phyloP scores from a whole-genome alignment of 2,329 filamentous ascomycete species.

The Colletotrichum graminicola region DNA sequence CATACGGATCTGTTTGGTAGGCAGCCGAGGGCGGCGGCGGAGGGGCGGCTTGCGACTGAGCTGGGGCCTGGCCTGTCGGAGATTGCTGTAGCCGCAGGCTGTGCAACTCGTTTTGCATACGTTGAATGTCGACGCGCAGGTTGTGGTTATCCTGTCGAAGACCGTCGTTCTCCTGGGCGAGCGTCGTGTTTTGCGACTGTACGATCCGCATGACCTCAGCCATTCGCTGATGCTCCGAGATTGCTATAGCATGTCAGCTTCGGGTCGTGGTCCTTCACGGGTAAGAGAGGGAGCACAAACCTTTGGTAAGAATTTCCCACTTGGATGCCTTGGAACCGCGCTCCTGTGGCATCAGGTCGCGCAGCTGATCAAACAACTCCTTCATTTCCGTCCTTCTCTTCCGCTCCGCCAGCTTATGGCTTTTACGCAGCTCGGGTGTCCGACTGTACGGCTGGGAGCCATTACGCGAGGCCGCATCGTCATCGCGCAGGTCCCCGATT shows the following conservation, averaged over 20 bases:
- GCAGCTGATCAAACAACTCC: constrained; percentile 83
- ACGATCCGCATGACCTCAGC: constrained; percentile 61
- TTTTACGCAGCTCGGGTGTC: constrained; percentile 84
- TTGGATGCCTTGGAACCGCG: constrained; percentile 88
- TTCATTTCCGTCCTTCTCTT: constrained; percentile 92
- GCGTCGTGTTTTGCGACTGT: constrained; percentile 58
- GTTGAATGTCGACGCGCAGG: constrained; percentile 62
- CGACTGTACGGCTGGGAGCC: constrained; percentile 83
- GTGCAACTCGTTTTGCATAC: constrained; percentile 55
- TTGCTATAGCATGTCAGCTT: constrained; percentile 58
- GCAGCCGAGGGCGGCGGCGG: constrained; percentile 46
- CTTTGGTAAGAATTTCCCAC: constrained; percentile 90
- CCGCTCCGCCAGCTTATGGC: constrained; percentile 86
- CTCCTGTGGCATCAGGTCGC: constrained; percentile 83
- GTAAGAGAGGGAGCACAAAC: constrained; percentile 62
- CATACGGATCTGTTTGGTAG: constrained; percentile 49
- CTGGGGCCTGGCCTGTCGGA: constrained; percentile 44
- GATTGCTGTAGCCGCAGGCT: constrained; percentile 46
- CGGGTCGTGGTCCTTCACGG: neutral
- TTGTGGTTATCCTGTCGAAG: constrained; percentile 63
- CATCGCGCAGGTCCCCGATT: constrained; percentile 73
- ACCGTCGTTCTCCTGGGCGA: constrained; percentile 59
- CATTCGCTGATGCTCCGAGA: constrained; percentile 71
- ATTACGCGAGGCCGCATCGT: constrained; percentile 64
- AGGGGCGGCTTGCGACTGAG: constrained; percentile 29